Evolutionary conservation across 176 grass and related monocot genomes (phyloP).

Genomic region (Tuctoria greenei): DNA sequence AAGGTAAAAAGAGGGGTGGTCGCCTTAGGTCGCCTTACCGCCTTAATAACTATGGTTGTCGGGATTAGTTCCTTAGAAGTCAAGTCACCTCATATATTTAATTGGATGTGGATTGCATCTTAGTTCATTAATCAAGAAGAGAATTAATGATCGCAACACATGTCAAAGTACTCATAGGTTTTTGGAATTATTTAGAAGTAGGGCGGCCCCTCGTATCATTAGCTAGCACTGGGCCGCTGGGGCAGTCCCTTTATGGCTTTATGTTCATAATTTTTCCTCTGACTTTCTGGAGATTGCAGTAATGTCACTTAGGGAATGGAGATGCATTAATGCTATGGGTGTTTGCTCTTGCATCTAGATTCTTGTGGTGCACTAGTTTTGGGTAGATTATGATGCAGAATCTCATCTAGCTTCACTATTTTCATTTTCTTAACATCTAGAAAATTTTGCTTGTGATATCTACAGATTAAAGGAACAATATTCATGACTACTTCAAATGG

Average conservation of each 20-base stretch:
- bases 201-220: neutral
- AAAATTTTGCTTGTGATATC: conserved; percentile 13
- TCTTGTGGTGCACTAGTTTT: neutral
- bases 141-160: no score
- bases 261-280: neutral
- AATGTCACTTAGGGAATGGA: neutral
- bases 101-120: no score
- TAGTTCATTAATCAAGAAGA: no score
- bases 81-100: no score
- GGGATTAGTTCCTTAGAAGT: no score
- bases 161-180: no score
- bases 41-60: no score
- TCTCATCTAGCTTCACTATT: conserved; percentile 15
- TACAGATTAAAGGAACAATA: conserved; percentile 82
- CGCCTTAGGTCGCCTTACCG: no score
- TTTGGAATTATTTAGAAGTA: no score
- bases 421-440: conserved; percentile 19
- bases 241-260: neutral
- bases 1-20: no score
- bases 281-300: neutral
- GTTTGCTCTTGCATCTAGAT: neutral
- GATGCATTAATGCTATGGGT: neutral
- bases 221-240: neutral
- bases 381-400: neutral
- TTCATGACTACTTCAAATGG: conserved; percentile 73